Percentiles rank a stretch among this genome's conserved stretches.
These are phyloP conservation scores for Penicillium sp. DNA, from an alignment of 2,329 filamentous ascomycete genomes.

Conservation along the genomic window DNA sequence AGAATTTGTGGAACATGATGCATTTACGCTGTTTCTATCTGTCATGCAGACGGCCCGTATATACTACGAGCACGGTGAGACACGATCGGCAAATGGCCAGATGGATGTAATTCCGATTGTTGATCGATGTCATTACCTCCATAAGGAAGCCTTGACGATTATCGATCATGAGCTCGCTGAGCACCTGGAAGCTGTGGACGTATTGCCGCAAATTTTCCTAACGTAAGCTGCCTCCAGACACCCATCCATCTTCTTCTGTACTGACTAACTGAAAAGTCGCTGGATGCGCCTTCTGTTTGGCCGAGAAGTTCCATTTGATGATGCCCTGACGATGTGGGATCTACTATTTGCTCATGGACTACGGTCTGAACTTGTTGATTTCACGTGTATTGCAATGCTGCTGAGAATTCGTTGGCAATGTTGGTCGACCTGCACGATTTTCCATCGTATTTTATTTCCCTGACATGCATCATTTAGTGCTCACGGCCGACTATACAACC, in stretches of 20 bases:
- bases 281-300: constrained; percentile 94
- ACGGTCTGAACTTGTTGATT: constrained; percentile 73
- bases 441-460: constrained; percentile 7
- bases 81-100: constrained; percentile 43
- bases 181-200: constrained; percentile 78
- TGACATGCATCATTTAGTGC: constrained; percentile 52
- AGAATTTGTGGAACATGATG: constrained; percentile 80
- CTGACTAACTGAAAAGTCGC: constrained; percentile 54
- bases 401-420: constrained; percentile 85
- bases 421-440: constrained; percentile 46
- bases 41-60: constrained; percentile 84
- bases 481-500: constrained; percentile 82
- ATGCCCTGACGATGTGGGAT: constrained; percentile 85
- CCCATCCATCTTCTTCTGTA: background rate
- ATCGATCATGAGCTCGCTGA: constrained; percentile 78
- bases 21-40: constrained; percentile 78
- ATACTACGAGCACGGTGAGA: constrained; percentile 74
- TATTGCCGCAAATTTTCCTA: constrained; percentile 93
- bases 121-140: constrained; percentile 78
- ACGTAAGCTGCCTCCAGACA: constrained; percentile 58
- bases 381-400: constrained; percentile 92
- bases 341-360: constrained; percentile 83
- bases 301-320: constrained; percentile 84
- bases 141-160: constrained; percentile 73
- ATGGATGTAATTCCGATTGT: constrained; percentile 68